Evolutionary conservation across 1,284 basidiomycete species (phyloP).

Genomic region (Omphalotus olearius): DNA sequence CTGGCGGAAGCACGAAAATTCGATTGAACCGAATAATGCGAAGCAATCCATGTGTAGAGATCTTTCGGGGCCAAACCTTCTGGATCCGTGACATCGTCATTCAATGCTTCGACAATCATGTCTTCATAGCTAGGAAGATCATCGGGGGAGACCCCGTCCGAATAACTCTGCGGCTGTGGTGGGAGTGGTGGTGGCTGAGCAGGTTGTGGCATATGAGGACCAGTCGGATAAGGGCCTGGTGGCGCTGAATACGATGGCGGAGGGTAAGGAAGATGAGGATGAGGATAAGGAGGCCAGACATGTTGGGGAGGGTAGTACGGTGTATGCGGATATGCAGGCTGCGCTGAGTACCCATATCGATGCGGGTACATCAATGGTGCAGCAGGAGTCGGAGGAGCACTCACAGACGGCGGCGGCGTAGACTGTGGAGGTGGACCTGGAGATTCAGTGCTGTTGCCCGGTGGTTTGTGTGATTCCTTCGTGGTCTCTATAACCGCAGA

Average conservation of each 20-base stretch:
- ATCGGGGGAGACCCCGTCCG: constrained; percentile 35
- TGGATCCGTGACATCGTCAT: constrained; percentile 51
- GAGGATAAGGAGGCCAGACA: constrained; percentile 1
- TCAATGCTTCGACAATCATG: constrained; percentile 78
- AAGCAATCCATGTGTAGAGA: constrained; percentile 75
- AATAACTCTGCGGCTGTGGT: constrained; percentile 9
- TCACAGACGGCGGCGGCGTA: constrained; percentile 19
- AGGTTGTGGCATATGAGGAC: constrained; percentile 11
- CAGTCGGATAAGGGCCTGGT: neutral
- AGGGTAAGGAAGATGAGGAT: constrained; percentile 2
- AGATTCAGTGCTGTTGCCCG: constrained; percentile 18
- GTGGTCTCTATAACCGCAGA: neutral
- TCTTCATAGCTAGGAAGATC: constrained; percentile 82
- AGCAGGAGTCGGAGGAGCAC: constrained; percentile 25
- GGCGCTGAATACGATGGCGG: constrained; percentile 8
- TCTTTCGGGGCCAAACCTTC: constrained; percentile 78
- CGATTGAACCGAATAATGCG: constrained; percentile 74
- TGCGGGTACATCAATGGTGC: constrained; percentile 8
- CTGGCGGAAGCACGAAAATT: constrained; percentile 82
- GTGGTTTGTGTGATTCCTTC: constrained; percentile 10
- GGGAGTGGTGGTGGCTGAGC: constrained; percentile 5
- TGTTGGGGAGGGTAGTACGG: constrained; percentile 10
- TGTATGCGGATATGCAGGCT: constrained; percentile 12
- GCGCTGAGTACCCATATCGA: constrained; percentile 8
- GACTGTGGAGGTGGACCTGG: constrained; percentile 20